Conservation (phyloP, 805 yeast genomes). For the Candida peoriensis region DNA sequence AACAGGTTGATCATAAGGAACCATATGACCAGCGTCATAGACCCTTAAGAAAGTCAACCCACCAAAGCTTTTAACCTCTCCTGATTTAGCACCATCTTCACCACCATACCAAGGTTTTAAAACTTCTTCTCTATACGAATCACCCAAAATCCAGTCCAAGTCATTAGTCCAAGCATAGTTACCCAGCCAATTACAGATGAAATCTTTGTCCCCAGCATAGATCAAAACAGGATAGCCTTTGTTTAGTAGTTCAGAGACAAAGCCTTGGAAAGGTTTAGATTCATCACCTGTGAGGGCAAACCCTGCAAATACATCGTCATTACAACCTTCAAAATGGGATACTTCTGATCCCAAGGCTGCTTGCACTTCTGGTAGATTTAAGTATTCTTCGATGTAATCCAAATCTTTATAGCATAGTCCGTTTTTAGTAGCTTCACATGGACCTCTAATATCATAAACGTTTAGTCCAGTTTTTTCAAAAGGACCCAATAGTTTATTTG, state of each 20-base stretch:
- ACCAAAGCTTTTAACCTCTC: slow-evolving; percentile 68
- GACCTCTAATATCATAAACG: slow-evolving; percentile 77
- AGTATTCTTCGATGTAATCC: slow-evolving; percentile 63
- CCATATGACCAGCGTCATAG: slow-evolving; percentile 88
- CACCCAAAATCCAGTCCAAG: slow-evolving; percentile 59
- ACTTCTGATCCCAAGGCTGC: slow-evolving; percentile 83
- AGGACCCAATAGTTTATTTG: slow-evolving; percentile 60
- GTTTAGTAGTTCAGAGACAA: slow-evolving; percentile 64
- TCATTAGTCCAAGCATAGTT: slow-evolving; percentile 76
- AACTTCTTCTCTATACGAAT: slow-evolving; percentile 38
- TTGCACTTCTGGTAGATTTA: slow-evolving; percentile 70
- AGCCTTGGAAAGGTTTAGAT: slow-evolving; percentile 77
- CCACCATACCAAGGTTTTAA: slow-evolving; percentile 37
- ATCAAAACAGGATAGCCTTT: slow-evolving; percentile 71
- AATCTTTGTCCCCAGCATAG: slow-evolving; percentile 94
- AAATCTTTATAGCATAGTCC: slow-evolving; percentile 71
- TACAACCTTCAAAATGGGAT: slow-evolving; percentile 62
- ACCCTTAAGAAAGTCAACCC: slow-evolving; percentile 74
- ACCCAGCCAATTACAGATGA: slow-evolving; percentile 90
- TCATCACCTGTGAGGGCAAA: slow-evolving; percentile 80
- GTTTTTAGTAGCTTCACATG: slow-evolving; percentile 63
- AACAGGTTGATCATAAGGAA: slow-evolving; percentile 82
- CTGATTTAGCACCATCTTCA: slow-evolving; percentile 41
- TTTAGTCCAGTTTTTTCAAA: slow-evolving; percentile 76
- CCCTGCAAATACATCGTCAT: slow-evolving; percentile 58